Evolutionary conservation across 75 land plant genomes (phyloP).

Genomic region (Adiantum capillusveneris): DNA sequence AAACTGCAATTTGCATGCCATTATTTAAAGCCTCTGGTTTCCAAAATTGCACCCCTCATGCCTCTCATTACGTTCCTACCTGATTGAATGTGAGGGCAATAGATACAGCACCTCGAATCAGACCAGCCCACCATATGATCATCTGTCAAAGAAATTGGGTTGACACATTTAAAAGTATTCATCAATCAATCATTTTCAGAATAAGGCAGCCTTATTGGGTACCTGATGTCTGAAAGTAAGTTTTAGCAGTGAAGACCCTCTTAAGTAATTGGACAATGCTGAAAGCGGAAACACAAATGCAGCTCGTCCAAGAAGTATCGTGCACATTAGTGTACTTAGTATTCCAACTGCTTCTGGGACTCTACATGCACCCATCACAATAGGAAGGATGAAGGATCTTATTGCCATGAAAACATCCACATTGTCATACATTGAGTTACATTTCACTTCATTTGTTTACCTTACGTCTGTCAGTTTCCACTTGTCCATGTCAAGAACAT

Average conservation of each 20-base stretch:
- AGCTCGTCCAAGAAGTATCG: constrained; percentile 57
- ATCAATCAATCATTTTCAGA: not conserved
- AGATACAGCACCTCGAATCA: constrained; percentile 78
- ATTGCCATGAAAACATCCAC: not conserved
- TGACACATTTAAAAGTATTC: not conserved
- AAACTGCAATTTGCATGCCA: constrained; percentile 23
- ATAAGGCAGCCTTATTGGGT: not conserved
- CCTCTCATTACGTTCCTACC: constrained; percentile 16
- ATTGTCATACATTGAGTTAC: too few relatives aligned
- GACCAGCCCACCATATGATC: constrained; percentile 79
- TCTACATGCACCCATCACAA: constrained; percentile 3
- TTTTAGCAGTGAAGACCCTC: constrained; percentile 21
- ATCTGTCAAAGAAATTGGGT: constrained; percentile 23
- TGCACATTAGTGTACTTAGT: constrained; percentile 37
- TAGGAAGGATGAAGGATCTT: not conserved
- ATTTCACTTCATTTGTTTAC: too few relatives aligned
- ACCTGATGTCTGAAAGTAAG: constrained; percentile 58
- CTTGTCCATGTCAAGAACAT: constrained; percentile 67
- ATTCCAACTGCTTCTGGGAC: constrained; percentile 34
- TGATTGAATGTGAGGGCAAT: constrained; percentile 70
- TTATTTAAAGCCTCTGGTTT: not conserved
- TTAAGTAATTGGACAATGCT: constrained; percentile 45
- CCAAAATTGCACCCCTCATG: not conserved
- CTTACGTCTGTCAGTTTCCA: constrained; percentile 52
- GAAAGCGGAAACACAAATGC: constrained; percentile 80